phyloP scores from a whole-genome alignment of 139 green algal genomes.

The Microglena sp. region DNA sequence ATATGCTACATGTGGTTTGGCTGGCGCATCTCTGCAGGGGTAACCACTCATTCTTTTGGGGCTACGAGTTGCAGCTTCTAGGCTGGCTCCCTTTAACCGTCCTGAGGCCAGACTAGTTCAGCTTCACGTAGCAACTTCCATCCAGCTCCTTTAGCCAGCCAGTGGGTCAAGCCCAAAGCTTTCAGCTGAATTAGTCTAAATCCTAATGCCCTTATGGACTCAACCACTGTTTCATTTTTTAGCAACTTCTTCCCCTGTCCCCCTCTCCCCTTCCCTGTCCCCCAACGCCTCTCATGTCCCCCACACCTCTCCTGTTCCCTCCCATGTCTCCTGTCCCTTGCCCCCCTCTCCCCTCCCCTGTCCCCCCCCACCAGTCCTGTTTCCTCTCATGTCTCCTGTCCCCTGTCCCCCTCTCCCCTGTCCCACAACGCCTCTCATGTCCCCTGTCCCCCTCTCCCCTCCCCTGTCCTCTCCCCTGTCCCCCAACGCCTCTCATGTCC shows the following conservation, averaged over 20 bases:
- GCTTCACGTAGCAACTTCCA: no score
- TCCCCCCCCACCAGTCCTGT: neutral
- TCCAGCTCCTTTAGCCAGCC: no score
- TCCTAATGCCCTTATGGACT: no score
- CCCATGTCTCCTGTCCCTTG: neutral
- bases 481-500: neutral
- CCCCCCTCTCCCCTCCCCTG: neutral
- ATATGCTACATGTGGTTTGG: no score
- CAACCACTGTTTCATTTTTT: no score
- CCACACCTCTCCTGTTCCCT: neutral
- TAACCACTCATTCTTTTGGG: no score
- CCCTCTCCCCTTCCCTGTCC: neutral
- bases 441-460: neutral
- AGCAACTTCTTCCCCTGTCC: neutral
- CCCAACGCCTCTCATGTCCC: neutral
- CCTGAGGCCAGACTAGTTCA: no score
- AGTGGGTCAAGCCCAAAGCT: no score
- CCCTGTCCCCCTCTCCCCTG: neutral
- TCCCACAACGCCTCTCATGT: neutral
- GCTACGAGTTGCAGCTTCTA: no score
- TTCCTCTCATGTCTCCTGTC: neutral
- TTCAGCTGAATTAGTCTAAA: no score
- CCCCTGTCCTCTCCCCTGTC: neutral
- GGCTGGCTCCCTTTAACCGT: no score
- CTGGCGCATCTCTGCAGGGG: no score